Evolutionary conservation across 306 rosid genomes (phyloP), one percentile per base, ranked within the genome.

Genomic region (Inga laurina): DNA sequence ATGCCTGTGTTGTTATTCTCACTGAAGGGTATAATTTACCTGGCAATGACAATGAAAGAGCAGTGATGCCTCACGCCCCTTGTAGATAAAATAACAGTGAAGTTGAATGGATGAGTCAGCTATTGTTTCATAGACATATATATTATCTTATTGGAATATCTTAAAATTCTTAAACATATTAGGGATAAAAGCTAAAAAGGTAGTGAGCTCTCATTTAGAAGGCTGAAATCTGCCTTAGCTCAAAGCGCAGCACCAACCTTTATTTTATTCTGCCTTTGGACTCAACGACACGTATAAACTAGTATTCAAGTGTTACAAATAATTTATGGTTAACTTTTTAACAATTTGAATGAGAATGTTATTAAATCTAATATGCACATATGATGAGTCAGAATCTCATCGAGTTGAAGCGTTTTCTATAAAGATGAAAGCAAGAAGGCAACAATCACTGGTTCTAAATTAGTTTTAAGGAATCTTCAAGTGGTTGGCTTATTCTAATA

Each of bases 61-160:
- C n/a, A 74, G 87, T 84, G 84, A 80, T 70, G 48, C 59, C 78
- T 80, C 74, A 82, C 79, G 79, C 81, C 82, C 85, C 78, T 21
- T 68, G 24, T 18, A 4, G 65, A 77, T 84, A 72, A 76, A 79
- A 82, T 84, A 84, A 56, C 75, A 80, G 77, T 72, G 86, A 82
- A 72, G 81, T 82, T 87, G 91, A 80, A 86, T 81, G 85, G 84
- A 86, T 86, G 91, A 89, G 81, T 91, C 81, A 61, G 90, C 81
- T 83, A 76, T 81, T 48, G 79, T 72, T 52, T 24, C 67, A 56
- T 65, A 68, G 27, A 80, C 73, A 56, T 77, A 81, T 77, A 82
- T 74, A 80, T 81, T 83, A 56, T 82, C 84, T 76, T 69, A 48
- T 76, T 74, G 78, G 82, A 77, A 64, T 62, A 51, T 49, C 44